A percentile compares a stretch with the other conserved stretches of the same genome.
These are phyloP conservation scores for Clarireedia sp. DNA, from an alignment of 2,329 filamentous ascomycete genomes.

Conservation along the genomic window DNA sequence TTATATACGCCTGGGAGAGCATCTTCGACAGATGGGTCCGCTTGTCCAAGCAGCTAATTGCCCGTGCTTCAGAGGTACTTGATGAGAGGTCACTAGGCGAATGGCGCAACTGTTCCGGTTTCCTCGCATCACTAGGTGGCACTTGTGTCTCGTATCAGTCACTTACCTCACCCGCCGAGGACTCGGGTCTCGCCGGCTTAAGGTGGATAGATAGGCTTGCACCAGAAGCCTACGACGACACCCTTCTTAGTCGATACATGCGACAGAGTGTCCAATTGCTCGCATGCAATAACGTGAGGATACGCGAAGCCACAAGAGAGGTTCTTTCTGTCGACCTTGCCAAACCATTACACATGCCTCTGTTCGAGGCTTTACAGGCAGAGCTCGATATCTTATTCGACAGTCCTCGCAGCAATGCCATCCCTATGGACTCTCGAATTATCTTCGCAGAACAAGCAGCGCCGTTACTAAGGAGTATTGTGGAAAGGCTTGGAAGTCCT, in stretches of 20 bases:
- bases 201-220: constrained; percentile 53
- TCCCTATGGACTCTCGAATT: constrained; percentile 51
- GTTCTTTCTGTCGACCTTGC: constrained; percentile 59
- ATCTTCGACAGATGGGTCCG: constrained; percentile 59
- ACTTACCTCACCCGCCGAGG: constrained; percentile 39
- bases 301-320: constrained; percentile 59
- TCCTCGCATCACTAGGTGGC: constrained; percentile 58
- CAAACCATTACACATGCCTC: constrained; percentile 49
- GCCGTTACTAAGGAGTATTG: constrained; percentile 53
- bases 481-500: constrained; percentile 56
- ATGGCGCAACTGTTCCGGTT: constrained; percentile 63
- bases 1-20: constrained; percentile 58
- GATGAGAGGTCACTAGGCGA: constrained; percentile 51
- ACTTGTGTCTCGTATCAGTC: constrained; percentile 55
- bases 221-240: constrained; percentile 52
- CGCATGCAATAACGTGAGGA: constrained; percentile 54
- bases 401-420: constrained; percentile 42
- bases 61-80: constrained; percentile 40
- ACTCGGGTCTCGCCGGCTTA: constrained; percentile 47
- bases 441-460: constrained; percentile 61
- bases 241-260: constrained; percentile 52
- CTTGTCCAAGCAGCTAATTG: constrained; percentile 55
- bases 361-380: constrained; percentile 57
- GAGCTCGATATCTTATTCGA: constrained; percentile 58
- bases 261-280: constrained; percentile 57